Conservation (phyloP, 2,329 filamentous ascomycete genomes). For the Alternaria alternata region DNA sequence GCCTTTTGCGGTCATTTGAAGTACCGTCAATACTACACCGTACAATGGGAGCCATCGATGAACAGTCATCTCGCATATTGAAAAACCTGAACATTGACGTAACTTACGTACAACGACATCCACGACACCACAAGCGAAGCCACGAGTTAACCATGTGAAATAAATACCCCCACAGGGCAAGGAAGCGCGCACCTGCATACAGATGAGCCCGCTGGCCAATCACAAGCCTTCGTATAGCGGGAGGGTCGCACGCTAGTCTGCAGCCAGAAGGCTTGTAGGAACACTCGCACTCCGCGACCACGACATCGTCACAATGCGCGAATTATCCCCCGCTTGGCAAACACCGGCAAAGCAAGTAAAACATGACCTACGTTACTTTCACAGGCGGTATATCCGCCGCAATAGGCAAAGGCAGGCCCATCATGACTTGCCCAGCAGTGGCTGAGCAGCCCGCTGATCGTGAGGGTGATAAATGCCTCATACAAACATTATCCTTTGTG, state of each 20-base stretch:
- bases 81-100: not conserved
- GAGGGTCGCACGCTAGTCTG: not conserved
- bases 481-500: not conserved
- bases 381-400: not conserved
- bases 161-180: not conserved
- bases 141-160: not conserved
- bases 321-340: constrained; percentile 5
- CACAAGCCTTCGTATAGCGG: not conserved
- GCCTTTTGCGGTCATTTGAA: constrained; percentile 3
- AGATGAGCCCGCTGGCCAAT: not conserved
- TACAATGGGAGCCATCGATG: not conserved
- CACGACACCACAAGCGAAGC: not conserved
- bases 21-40: not conserved
- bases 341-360: constrained; percentile 2
- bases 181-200: not conserved
- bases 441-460: constrained; percentile 8
- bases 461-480: constrained; percentile 5
- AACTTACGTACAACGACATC: not conserved
- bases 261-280: constrained; percentile 1
- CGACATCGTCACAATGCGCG: constrained; percentile 1
- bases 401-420: constrained; percentile 2
- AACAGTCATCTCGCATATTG: not conserved
- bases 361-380: not conserved
- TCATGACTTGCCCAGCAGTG: not conserved
- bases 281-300: not conserved